These are phyloP conservation scores for Salix arbutifolia DNA, from an alignment of 345 rosid species.

Conservation along the genomic window DNA sequence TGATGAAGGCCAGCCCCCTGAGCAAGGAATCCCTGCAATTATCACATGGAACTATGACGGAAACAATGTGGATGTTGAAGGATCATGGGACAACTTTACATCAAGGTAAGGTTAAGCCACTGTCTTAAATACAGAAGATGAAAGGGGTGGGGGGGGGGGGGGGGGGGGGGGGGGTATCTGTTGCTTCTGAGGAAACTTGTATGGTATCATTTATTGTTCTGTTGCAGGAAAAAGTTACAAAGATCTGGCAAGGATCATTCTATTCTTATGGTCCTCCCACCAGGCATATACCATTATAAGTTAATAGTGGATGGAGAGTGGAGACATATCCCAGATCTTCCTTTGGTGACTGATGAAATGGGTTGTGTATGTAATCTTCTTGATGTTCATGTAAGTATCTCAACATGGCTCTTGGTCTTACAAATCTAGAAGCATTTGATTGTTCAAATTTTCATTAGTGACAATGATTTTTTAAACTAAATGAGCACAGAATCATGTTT, in stretches of 20 bases:
- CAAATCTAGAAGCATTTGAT: neutral
- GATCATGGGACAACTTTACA: conserved; percentile 91
- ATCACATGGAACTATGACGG: conserved; percentile 92
- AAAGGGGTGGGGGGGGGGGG: no score
- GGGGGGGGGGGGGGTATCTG: no score
- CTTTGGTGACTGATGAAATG: conserved; percentile 60
- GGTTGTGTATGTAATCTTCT: conserved; percentile 74
- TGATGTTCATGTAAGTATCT: conserved; percentile 67
- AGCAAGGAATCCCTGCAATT: conserved; percentile 67
- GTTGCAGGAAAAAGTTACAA: conserved; percentile 65
- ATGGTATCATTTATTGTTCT: conserved; percentile 8
- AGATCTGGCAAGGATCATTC: conserved; percentile 82
- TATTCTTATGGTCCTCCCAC: conserved; percentile 67
- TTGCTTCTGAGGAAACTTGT: neutral
- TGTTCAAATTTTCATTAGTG: neutral
- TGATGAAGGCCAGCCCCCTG: conserved; percentile 37
- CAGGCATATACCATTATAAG: conserved; percentile 81
- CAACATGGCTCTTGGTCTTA: neutral
- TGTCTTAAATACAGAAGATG: neutral
- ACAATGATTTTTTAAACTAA: neutral
- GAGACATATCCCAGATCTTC: conserved; percentile 80
- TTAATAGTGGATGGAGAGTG: conserved; percentile 79
- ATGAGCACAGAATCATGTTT: neutral
- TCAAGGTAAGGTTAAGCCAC: conserved; percentile 44
- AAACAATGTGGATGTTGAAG: conserved; percentile 75